These are phyloP conservation scores for Aspergillus nanangensis DNA, from an alignment of 495 filamentous ascomycete genomes.

Conservation along the genomic window DNA sequence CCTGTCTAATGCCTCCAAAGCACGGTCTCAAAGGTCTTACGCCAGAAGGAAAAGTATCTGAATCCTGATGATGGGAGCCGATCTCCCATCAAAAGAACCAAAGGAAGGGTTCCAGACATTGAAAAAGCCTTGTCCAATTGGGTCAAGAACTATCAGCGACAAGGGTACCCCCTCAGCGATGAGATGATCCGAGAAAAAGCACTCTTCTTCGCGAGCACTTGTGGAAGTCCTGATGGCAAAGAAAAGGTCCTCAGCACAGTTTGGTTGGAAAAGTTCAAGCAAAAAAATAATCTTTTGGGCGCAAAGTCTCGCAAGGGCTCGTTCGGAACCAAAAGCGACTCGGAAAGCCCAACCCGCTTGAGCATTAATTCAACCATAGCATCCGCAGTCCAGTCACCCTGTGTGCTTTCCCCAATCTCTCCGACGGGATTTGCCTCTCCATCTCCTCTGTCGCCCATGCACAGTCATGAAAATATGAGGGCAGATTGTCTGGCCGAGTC, in stretches of 20 bases:
- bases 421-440: slow-evolving; percentile 58
- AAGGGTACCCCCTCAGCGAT: slow-evolving; percentile 74
- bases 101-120: slow-evolving; percentile 91
- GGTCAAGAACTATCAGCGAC: slow-evolving; percentile 74
- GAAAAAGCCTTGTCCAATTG: slow-evolving; percentile 91
- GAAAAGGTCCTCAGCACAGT: slow-evolving; percentile 67
- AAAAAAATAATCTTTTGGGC: slow-evolving; percentile 74
- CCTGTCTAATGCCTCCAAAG: slow-evolving; percentile 46
- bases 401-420: slow-evolving; percentile 68
- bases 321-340: slow-evolving; percentile 53
- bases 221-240: slow-evolving; percentile 70
- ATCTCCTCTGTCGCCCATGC: slow-evolving; percentile 62
- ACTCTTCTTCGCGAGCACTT: slow-evolving; percentile 74
- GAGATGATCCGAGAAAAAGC: slow-evolving; percentile 85
- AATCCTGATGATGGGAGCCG: slow-evolving; percentile 79
- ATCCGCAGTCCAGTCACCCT: slow-evolving; percentile 61
- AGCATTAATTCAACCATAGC: slow-evolving; percentile 47
- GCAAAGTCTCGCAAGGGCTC: slow-evolving; percentile 69
- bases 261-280: slow-evolving; percentile 97
- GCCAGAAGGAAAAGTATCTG: slow-evolving; percentile 96
- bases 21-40: slow-evolving; percentile 95
- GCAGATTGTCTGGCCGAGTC: slow-evolving; percentile 50
- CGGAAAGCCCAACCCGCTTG: slow-evolving; percentile 35
- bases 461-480: slow-evolving; percentile 63
- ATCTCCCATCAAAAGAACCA: slow-evolving; percentile 83